phyloP scores from a whole-genome alignment of 2,329 filamentous ascomycete genomes.

The Stenocarpella maydis region DNA sequence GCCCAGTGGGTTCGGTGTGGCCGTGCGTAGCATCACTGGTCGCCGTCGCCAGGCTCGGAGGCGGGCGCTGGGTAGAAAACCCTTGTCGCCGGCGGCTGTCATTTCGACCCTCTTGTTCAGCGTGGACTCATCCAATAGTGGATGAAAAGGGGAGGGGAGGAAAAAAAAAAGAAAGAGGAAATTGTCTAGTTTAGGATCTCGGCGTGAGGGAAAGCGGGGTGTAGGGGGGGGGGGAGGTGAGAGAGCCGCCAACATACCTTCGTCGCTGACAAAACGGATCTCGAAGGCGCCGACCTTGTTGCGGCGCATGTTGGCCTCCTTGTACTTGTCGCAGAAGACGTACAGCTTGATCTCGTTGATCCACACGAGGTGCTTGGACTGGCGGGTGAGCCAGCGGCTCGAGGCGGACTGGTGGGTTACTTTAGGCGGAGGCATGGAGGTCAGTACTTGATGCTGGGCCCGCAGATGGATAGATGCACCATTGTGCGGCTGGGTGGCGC shows the following conservation, averaged over 20 bases:
- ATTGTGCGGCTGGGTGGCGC: neutral
- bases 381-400: constrained; percentile 59
- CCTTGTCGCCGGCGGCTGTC: constrained; percentile 45
- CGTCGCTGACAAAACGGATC: constrained; percentile 56
- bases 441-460: neutral
- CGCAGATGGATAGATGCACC: too few relatives aligned
- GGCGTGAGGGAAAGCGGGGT: too few relatives aligned
- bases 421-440: constrained; percentile 40
- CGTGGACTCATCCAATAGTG: neutral
- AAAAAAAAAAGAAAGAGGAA: too few relatives aligned
- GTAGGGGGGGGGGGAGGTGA: neutral
- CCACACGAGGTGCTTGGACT: constrained; percentile 56
- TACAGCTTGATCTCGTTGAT: constrained; percentile 64
- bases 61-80: constrained; percentile 46
- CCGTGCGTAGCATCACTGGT: too few relatives aligned
- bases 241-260: constrained; percentile 42
- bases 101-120: neutral
- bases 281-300: constrained; percentile 59
- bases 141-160: too few relatives aligned
- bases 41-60: constrained; percentile 27
- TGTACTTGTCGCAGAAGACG: constrained; percentile 66
- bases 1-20: too few relatives aligned
- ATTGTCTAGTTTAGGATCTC: too few relatives aligned
- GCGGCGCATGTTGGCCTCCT: constrained; percentile 59
- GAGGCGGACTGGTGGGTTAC: constrained; percentile 62